These are phyloP conservation scores for Fennellomyces sp. DNA, from an alignment of 371 early-diverging fungal species.

Conservation along the genomic window DNA sequence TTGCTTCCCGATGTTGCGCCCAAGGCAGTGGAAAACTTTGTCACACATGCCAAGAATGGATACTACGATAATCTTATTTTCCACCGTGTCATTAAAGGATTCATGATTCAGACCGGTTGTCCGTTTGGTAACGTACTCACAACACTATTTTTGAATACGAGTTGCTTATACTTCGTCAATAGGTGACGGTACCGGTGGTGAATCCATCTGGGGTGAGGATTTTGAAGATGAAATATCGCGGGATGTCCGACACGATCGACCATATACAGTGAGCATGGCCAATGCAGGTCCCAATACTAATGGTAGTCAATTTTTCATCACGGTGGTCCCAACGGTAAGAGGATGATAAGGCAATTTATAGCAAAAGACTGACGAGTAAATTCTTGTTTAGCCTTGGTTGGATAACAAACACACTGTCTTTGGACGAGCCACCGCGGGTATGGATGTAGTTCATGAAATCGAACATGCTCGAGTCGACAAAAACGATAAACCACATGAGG, in stretches of 20 bases:
- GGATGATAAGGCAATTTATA: constrained; percentile 10
- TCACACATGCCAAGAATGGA: constrained; percentile 77
- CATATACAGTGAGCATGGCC: constrained; percentile 97
- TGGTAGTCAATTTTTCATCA: constrained; percentile 98
- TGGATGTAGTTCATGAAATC: constrained; percentile 91
- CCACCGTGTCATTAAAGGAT: constrained; percentile 91
- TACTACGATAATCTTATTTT: constrained; percentile 81
- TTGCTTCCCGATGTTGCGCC: constrained; percentile 87
- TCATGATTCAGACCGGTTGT: constrained; percentile 92
- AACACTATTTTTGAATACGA: background rate
- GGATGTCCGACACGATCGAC: constrained; percentile 83
- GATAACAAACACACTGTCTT: constrained; percentile 98
- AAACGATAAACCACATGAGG: constrained; percentile 81
- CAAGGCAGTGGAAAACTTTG: constrained; percentile 94
- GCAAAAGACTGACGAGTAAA: too few relatives aligned
- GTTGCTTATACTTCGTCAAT: background rate
- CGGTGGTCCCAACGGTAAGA: constrained; percentile 85
- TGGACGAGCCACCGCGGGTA: constrained; percentile 93
- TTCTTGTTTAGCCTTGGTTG: constrained; percentile 81
- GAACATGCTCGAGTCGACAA: constrained; percentile 78
- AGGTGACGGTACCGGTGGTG: constrained; percentile 96
- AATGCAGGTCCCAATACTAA: constrained; percentile 95
- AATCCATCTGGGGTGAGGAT: constrained; percentile 90
- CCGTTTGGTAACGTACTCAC: constrained; percentile 60
- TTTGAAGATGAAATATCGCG: constrained; percentile 95